A percentile compares a stretch with the other conserved stretches of the same genome.
Conservation (phyloP, 2,329 filamentous ascomycete species). For the Ophiostoma piceae region DNA sequence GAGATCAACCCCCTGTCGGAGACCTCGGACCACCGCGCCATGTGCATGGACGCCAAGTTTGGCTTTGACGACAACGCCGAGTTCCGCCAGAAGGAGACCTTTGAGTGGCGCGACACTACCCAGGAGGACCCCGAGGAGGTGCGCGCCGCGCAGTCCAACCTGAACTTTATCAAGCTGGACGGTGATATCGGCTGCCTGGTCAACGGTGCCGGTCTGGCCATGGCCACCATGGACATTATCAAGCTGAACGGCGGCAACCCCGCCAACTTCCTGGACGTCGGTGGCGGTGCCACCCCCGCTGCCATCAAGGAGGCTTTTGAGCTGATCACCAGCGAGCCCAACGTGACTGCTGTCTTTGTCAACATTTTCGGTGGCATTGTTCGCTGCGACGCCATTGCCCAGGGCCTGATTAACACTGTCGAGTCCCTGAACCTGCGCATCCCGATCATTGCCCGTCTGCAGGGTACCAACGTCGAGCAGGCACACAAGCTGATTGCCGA, state of each 20-base stretch:
- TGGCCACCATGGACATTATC: slow-evolving; percentile 99
- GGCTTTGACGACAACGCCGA: slow-evolving; percentile 98
- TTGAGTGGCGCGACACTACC: slow-evolving; percentile 84
- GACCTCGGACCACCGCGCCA: slow-evolving; percentile 94
- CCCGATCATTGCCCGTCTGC: slow-evolving; percentile 92
- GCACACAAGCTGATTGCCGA: slow-evolving; percentile 93
- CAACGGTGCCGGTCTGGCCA: slow-evolving; percentile 97
- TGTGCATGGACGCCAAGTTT: slow-evolving; percentile 99
- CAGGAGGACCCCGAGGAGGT: slow-evolving; percentile 98
- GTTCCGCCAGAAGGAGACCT: slow-evolving; percentile 95
- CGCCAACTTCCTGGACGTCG: slow-evolving; percentile 98
- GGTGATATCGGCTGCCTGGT: slow-evolving; percentile 98
- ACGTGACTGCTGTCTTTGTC: slow-evolving; percentile 98
- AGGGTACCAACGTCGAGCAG: slow-evolving; percentile 96
- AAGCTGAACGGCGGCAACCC: slow-evolving; percentile 96
- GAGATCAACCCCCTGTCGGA: slow-evolving; percentile 99
- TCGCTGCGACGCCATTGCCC: slow-evolving; percentile 92
- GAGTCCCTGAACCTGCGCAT: slow-evolving; percentile 93
- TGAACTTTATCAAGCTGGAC: slow-evolving; percentile 99
- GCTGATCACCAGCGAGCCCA: slow-evolving; percentile 96
- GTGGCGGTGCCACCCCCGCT: slow-evolving; percentile 91
- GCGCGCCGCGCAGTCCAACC: slow-evolving; percentile 84
- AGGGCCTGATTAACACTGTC: slow-evolving; percentile 91
- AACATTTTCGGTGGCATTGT: slow-evolving; percentile 99
- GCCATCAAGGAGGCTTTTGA: slow-evolving; percentile 98